phyloP scores from a whole-genome alignment of 768 basidiomycete species.

The Collybia sp. region DNA sequence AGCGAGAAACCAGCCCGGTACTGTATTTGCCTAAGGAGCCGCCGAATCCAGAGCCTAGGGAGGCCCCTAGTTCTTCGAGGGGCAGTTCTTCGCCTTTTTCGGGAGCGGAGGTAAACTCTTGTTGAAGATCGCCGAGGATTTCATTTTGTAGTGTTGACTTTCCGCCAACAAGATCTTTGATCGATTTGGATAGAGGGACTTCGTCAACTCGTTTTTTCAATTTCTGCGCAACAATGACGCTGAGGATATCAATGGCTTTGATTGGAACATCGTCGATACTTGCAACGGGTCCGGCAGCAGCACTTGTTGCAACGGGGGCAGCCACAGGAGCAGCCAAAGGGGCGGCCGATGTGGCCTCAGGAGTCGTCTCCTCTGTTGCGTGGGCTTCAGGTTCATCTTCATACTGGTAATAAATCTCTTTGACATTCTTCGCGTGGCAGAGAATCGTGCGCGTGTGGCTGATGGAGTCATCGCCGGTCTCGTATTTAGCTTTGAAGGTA shows the following conservation, averaged over 20 bases:
- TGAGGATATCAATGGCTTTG: conserved; percentile 85
- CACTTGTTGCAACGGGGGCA: conserved; percentile 35
- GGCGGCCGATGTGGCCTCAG: conserved; percentile 26
- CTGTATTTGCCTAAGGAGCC: conserved; percentile 95
- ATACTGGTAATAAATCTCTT: conserved; percentile 97
- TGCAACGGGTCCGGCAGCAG: conserved; percentile 59
- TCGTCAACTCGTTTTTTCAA: conserved; percentile 93
- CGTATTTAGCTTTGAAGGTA: conserved; percentile 92
- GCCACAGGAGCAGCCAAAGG: conserved; percentile 34
- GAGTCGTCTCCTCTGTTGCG: conserved; percentile 29
- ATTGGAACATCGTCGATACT: conserved; percentile 88
- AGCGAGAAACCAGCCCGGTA: conserved; percentile 82
- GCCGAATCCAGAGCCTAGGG: conserved; percentile 73
- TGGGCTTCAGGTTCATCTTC: conserved; percentile 73
- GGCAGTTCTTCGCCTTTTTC: conserved; percentile 99
- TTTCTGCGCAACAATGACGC: conserved; percentile 92
- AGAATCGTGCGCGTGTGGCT: conserved; percentile 76
- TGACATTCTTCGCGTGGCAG: conserved; percentile 92
- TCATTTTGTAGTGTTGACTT: conserved; percentile 99
- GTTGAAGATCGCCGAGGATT: conserved; percentile 93
- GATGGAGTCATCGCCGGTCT: conserved; percentile 80
- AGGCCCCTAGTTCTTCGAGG: conserved; percentile 90
- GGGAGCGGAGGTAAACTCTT: conserved; percentile 91
- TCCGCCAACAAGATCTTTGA: conserved; percentile 97
- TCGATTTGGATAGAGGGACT: conserved; percentile 85